Base-by-base conservation (phyloP, 495 filamentous ascomycete genomes). In the Xanthoparmelia taractica region DNA sequence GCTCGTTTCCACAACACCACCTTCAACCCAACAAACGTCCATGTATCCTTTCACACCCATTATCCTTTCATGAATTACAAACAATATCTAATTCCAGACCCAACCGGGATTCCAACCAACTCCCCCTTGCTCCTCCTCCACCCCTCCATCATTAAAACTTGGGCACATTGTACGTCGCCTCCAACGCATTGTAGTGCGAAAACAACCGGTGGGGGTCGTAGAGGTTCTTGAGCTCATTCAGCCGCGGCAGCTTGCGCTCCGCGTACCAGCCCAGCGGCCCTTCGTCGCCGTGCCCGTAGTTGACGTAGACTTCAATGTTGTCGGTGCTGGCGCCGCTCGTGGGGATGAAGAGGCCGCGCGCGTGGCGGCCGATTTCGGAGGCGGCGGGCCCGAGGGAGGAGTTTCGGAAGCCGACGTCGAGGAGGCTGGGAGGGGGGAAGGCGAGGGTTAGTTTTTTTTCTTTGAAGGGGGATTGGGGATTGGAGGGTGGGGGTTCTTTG, bases 271-370 rank as follows among this genome's bases (percentile, higher is more conserved):
- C 69, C 50, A 66, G 69, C 8, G 61, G 65, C 6, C 60, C 67
- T 61, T 80, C 77, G 58, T 79, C 76, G 18, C 77, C 76, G 47
- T 70, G 66, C 20, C 69, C 74, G 62, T 75, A 79, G 57, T 72
- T 76, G 43, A 76, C 66, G 57, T 76, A 78, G 17, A 69, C 61
- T 13, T 65, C 56, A 11, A 74, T 59, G 25, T 64, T 62, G 12
- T 47, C 31, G 54, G 66, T 72, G 57, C 27, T 59, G 17, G 57
- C 57, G 1, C 75, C 75, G 18, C 65, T 70, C 0, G 68, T 67
- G 23, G 66, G 41, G 23, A 58, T 52, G 47, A 71, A 69, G 11
- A 60, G 57, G 55, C 61, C 64, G 50, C 67, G 66, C 23, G 68
- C 57, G 54, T 23, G 27, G 43, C 41, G 47, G 41, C 55, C 57